Base-by-base conservation (phyloP, 2,329 filamentous ascomycete species). In the Fusarium anguioides region DNA sequence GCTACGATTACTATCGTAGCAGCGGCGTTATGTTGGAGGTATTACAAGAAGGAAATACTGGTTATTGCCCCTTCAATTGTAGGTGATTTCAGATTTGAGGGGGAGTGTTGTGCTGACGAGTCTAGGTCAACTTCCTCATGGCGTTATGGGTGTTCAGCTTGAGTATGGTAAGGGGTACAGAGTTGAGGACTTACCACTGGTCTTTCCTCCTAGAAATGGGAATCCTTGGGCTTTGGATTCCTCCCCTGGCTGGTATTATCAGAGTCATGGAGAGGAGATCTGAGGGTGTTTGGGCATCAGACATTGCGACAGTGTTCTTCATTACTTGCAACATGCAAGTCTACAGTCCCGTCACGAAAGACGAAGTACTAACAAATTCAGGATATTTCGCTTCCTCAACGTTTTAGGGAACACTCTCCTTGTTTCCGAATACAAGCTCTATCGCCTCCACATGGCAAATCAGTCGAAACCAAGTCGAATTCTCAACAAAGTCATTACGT, bases 241-340 rank as follows among this genome's bases (percentile, higher is more conserved):
- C 72, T 20, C 67, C 75, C 7, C 29, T 77, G 7, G 66, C 65
- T 33, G 39, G 70, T 6, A 67, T 77, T 17, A 65, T 75, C 9
- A 66, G 66, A 1, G 40, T 74, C 23, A 72, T 69, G 15, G 35
- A 40, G 2, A 26, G 44, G 8, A 36, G 59, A 6, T 3, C 36
- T 3, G 56, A 41, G 8, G 47, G 33, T 4, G 51, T 67, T 15
- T 45, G 63, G 5, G 64, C 54, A 23, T 62, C 64, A 10, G 73
- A 75, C 4, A 56, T 72, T 24, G 78, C 77, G 11, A 76, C 74
- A 2, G 26, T 81, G 27, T 71, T 69, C 17, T 76, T 82, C 42
- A 75, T 79, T 33, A 62, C 48, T 5, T 44, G 80, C 3, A 82
- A 81, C 68, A 73, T 81, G 79, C 80, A 65, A 73, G 80, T 75